phyloP scores from a whole-genome alignment of 2,329 filamentous ascomycete genomes.

The Pseudophaeomoniella oleicola region DNA sequence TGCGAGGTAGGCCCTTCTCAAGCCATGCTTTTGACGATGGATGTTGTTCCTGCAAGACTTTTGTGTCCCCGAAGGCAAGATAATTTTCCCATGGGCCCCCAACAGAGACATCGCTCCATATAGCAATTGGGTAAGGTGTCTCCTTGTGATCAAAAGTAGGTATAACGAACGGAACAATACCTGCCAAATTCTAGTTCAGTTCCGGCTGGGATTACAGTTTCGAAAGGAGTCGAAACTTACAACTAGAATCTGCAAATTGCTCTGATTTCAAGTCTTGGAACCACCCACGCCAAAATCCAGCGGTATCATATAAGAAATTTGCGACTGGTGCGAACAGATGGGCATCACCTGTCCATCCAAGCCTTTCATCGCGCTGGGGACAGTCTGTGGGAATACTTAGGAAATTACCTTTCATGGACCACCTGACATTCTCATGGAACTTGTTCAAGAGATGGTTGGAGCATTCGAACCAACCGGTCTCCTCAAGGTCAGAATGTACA shows the following conservation, averaged over 20 bases:
- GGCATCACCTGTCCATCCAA: slow-evolving; percentile 40
- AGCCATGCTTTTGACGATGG: no score
- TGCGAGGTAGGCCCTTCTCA: no score
- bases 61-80: slow-evolving; percentile 17
- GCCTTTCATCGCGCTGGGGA: slow-evolving; percentile 39
- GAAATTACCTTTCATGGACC: slow-evolving; percentile 47
- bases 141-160: no score
- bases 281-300: slow-evolving; percentile 37
- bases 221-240: no score
- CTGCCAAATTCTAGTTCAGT: no score
- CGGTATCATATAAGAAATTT: slow-evolving; percentile 38
- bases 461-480: slow-evolving; percentile 35
- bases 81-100: slow-evolving; percentile 22
- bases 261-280: slow-evolving; percentile 30
- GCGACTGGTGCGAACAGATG: slow-evolving; percentile 36
- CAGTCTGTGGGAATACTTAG: slow-evolving; percentile 43
- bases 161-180: no score
- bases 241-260: no score
- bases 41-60: slow-evolving; percentile 21
- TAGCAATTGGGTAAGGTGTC: slow-evolving; percentile 11
- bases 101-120: slow-evolving; percentile 26
- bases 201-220: no score
- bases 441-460: slow-evolving; percentile 38
- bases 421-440: slow-evolving; percentile 39
- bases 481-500: slow-evolving; percentile 38